These are phyloP conservation scores for Capsicum chinense DNA, from an alignment of 257 asterid species.

Conservation along the genomic window DNA sequence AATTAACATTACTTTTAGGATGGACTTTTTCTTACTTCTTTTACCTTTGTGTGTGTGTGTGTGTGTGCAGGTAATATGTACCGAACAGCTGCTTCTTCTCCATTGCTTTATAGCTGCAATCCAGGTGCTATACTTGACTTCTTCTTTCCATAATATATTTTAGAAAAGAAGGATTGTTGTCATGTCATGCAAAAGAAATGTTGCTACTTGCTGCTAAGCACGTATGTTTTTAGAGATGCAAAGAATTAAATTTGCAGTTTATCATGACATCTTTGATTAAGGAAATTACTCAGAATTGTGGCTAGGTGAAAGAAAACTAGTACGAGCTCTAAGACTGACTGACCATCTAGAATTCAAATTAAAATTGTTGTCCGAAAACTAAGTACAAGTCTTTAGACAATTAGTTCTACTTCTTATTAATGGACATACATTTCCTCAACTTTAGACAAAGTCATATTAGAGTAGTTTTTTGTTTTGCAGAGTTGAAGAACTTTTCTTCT, in stretches of 20 bases:
- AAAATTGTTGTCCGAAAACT: background rate
- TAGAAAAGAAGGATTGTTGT: background rate
- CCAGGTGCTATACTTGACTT: slow-evolving; percentile 19
- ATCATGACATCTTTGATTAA: background rate
- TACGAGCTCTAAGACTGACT: background rate
- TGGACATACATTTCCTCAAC: background rate
- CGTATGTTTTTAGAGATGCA: background rate
- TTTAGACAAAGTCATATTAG: background rate
- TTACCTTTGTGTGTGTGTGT: background rate
- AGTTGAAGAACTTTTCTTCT: background rate
- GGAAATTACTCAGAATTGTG: background rate
- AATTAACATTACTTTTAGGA: slow-evolving; percentile 33
- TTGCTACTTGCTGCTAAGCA: background rate
- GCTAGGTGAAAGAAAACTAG: background rate
- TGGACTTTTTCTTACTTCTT: slow-evolving; percentile 29
- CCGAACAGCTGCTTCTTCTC: background rate
- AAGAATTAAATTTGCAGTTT: background rate
- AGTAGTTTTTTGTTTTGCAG: background rate
- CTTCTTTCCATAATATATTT: background rate
- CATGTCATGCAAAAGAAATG: background rate
- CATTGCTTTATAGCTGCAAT: slow-evolving; percentile 20
- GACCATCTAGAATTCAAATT: background rate
- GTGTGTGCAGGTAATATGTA: background rate
- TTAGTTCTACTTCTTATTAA: background rate
- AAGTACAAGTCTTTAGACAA: background rate